Conservation (phyloP, 2,329 filamentous ascomycete species). For the Penicillium sp. region DNA sequence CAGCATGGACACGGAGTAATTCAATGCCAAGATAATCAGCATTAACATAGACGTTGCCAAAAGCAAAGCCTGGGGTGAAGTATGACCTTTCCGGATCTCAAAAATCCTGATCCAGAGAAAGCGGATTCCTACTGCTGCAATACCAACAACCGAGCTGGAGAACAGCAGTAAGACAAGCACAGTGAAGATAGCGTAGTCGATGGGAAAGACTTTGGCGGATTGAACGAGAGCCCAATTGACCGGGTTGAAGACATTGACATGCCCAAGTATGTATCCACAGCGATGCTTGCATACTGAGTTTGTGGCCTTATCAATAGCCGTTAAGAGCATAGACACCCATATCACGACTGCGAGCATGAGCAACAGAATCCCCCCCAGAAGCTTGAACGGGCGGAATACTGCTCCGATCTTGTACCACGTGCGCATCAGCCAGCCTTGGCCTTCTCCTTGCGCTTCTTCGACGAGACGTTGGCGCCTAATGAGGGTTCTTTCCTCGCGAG, state of each 20-base stretch:
- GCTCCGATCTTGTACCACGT: slow-evolving; percentile 76
- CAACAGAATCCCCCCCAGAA: slow-evolving; percentile 75
- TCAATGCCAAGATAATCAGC: slow-evolving; percentile 82
- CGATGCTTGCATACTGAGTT: slow-evolving; percentile 87
- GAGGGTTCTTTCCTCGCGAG: slow-evolving; percentile 86
- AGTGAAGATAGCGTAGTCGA: slow-evolving; percentile 88
- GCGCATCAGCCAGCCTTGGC: slow-evolving; percentile 67
- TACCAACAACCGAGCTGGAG: slow-evolving; percentile 76
- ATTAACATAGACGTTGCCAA: slow-evolving; percentile 88
- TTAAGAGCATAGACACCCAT: slow-evolving; percentile 91
- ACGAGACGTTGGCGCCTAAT: slow-evolving; percentile 84
- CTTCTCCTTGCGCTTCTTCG: slow-evolving; percentile 62
- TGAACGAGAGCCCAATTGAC: slow-evolving; percentile 85
- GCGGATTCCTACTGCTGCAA: slow-evolving; percentile 83
- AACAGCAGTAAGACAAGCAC: slow-evolving; percentile 84
- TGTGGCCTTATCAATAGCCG: slow-evolving; percentile 90
- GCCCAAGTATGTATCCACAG: slow-evolving; percentile 86
- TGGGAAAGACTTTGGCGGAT: slow-evolving; percentile 76
- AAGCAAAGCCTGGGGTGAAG: slow-evolving; percentile 84
- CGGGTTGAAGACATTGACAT: slow-evolving; percentile 90
- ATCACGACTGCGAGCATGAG: slow-evolving; percentile 69
- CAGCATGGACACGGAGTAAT: slow-evolving; percentile 88
- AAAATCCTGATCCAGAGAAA: slow-evolving; percentile 96
- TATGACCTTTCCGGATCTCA: slow-evolving; percentile 81
- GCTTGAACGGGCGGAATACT: slow-evolving; percentile 80